Conservation (phyloP, 306 rosid species). For the Vachellia pachyceras region DNA sequence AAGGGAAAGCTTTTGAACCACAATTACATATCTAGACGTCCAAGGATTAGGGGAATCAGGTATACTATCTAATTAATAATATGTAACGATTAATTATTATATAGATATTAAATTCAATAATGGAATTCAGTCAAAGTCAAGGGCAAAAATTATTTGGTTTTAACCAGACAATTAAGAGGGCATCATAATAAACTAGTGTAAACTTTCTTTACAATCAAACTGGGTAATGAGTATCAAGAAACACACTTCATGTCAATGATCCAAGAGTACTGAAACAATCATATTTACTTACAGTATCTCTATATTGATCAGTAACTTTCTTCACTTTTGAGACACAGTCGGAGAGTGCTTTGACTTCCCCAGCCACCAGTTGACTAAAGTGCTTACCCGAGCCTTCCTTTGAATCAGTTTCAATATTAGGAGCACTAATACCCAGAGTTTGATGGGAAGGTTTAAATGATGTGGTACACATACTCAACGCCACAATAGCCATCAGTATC, state of each 20-base stretch:
- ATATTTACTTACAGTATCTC: slow-evolving; percentile 64
- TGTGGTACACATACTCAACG: slow-evolving; percentile 61
- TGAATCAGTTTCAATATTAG: slow-evolving; percentile 58
- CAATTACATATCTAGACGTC: slow-evolving; percentile 9
- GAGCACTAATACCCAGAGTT: slow-evolving; percentile 47
- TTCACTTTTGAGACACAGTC: slow-evolving; percentile 81
- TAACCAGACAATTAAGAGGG: neutral
- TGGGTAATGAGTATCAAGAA: slow-evolving; percentile 14
- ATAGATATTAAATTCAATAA: slow-evolving; percentile 15
- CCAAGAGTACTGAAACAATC: slow-evolving; percentile 32
- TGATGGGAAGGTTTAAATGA: slow-evolving; percentile 60
- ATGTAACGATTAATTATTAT: slow-evolving; percentile 3
- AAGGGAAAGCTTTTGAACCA: slow-evolving; percentile 15
- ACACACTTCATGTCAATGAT: slow-evolving; percentile 36
- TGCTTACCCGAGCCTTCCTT: slow-evolving; percentile 71
- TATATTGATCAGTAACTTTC: slow-evolving; percentile 62
- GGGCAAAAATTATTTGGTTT: slow-evolving; percentile 19
- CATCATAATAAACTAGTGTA: neutral
- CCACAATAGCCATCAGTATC: slow-evolving; percentile 77
- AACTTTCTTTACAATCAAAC: slow-evolving; percentile 32
- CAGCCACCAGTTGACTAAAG: slow-evolving; percentile 64
- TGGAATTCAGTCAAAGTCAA: slow-evolving; percentile 18
- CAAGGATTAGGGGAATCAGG: slow-evolving; percentile 28
- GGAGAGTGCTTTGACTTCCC: slow-evolving; percentile 93
- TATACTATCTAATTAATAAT: slow-evolving; percentile 24